A percentile compares a stretch with the other conserved stretches of the same genome.
Conservation (phyloP, 148 eudicot genomes). For the Chenopodium quinoa region DNA sequence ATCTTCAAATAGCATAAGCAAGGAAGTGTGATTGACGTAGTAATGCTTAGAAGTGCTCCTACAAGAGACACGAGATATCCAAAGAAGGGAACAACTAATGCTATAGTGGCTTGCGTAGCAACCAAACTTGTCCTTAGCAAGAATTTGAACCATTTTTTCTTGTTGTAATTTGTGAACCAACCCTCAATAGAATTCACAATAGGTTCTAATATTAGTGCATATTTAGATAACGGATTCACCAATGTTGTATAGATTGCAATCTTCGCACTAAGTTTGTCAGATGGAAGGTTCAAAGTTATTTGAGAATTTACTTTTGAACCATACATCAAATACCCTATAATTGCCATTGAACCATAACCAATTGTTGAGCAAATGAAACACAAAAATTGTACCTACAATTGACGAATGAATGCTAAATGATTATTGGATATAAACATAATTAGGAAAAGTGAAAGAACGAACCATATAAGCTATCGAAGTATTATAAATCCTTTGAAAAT, state of each 20-base stretch:
- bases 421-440: no score
- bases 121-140: conserved; percentile 37
- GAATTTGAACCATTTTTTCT: conserved; percentile 28
- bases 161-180: conserved; percentile 34
- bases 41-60: conserved; percentile 46
- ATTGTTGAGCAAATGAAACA: conserved; percentile 47
- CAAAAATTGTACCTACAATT: conserved; percentile 38
- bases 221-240: conserved; percentile 46
- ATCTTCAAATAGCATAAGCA: conserved; percentile 63
- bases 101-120: conserved; percentile 39
- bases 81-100: conserved; percentile 45
- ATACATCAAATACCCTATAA: conserved; percentile 49
- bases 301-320: conserved; percentile 45
- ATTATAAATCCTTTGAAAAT: conserved; percentile 28
- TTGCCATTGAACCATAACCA: conserved; percentile 47
- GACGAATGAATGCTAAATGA: no score
- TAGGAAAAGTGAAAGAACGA: no score
- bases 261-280: conserved; percentile 33
- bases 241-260: conserved; percentile 28
- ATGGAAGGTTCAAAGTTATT: conserved; percentile 49
- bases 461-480: no score
- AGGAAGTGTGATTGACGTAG: conserved; percentile 42
- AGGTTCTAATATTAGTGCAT: conserved; percentile 51
- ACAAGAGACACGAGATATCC: conserved; percentile 50
- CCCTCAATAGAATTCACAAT: conserved; percentile 40